Percentiles rank a stretch among this genome's conserved stretches.
Evolutionary conservation across 2,329 filamentous ascomycete species (phyloP).

Genomic region (Sclerotinia subarctica): DNA sequence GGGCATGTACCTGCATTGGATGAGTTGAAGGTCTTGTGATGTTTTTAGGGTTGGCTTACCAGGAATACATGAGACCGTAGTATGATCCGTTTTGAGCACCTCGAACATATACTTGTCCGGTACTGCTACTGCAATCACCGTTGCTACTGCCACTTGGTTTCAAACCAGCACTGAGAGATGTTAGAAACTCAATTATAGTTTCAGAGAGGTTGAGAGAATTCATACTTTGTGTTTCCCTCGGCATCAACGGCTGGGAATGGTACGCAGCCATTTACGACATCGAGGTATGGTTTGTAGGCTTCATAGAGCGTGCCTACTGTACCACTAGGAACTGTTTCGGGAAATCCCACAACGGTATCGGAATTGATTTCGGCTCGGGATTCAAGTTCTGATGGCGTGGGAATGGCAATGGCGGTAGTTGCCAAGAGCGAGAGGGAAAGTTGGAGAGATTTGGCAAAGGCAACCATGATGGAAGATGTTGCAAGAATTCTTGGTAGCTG

Average conservation of each 20-base stretch:
- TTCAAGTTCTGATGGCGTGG: slow-evolving; percentile 29
- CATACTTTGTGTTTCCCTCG: slow-evolving; percentile 54
- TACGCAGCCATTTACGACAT: slow-evolving; percentile 58
- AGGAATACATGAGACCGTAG: slow-evolving; percentile 52
- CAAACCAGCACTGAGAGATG: slow-evolving; percentile 30
- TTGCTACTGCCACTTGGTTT: slow-evolving; percentile 41
- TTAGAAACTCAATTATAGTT: slow-evolving; percentile 6
- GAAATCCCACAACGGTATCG: slow-evolving; percentile 51
- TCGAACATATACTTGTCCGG: slow-evolving; percentile 52
- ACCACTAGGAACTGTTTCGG: slow-evolving; percentile 50
- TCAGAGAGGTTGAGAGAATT: neutral
- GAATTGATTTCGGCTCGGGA: slow-evolving; percentile 45
- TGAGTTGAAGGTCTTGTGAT: slow-evolving; percentile 14
- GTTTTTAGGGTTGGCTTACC: slow-evolving; percentile 42
- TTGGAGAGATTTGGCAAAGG: slow-evolving; percentile 25
- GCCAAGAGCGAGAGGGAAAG: slow-evolving; percentile 26
- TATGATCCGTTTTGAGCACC: slow-evolving; percentile 41
- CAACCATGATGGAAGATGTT: slow-evolving; percentile 25
- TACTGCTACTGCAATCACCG: slow-evolving; percentile 44
- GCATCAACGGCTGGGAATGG: slow-evolving; percentile 60
- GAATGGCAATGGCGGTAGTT: slow-evolving; percentile 20
- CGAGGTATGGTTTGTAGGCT: slow-evolving; percentile 54
- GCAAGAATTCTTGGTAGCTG: neutral
- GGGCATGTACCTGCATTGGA: slow-evolving; percentile 47
- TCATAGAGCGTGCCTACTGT: slow-evolving; percentile 48